Conservation (phyloP, 108 stramenopile species). For the Mediolabrus comicus region DNA sequence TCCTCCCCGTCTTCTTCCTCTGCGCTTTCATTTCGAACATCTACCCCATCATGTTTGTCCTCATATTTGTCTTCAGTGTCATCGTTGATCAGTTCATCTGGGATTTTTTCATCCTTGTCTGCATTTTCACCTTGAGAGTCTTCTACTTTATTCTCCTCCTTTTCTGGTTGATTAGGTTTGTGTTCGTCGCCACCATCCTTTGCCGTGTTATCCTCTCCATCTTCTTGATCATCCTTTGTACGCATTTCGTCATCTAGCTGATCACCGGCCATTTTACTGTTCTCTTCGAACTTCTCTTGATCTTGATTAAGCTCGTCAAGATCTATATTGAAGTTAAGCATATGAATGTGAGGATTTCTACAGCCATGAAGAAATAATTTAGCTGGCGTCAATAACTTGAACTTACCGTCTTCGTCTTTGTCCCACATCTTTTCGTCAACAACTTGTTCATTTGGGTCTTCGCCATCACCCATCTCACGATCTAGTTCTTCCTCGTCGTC, state of each 20-base stretch:
- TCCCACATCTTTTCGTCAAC: conserved; percentile 98
- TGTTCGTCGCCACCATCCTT: conserved; percentile 41
- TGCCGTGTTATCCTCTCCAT: conserved; percentile 44
- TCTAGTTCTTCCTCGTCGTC: conserved; percentile 95
- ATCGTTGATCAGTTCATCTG: conserved; percentile 57
- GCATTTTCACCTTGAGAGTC: conserved; percentile 35
- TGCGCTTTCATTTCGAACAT: conserved; percentile 54
- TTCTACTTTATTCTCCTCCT: conserved; percentile 45
- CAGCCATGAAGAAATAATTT: neutral
- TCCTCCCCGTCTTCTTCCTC: conserved; percentile 48
- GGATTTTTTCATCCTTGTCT: conserved; percentile 25
- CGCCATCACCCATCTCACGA: conserved; percentile 97
- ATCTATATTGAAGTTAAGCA: no score
- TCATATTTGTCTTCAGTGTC: conserved; percentile 80
- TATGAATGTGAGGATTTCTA: neutral
- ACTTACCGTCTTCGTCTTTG: conserved; percentile 76
- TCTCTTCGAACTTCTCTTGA: conserved; percentile 93
- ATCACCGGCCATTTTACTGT: conserved; percentile 82
- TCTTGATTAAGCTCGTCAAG: conserved; percentile 83
- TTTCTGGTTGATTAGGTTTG: conserved; percentile 52
- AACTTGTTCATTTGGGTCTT: conserved; percentile 87
- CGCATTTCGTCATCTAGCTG: conserved; percentile 88
- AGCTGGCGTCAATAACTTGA: neutral
- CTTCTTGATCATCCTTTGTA: conserved; percentile 88
- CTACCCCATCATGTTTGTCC: conserved; percentile 68